Evolutionary conservation across 1,139 yeast genomes (phyloP), one percentile per base, ranked within the genome.

Genomic region (Geotrichum histeridarum): DNA sequence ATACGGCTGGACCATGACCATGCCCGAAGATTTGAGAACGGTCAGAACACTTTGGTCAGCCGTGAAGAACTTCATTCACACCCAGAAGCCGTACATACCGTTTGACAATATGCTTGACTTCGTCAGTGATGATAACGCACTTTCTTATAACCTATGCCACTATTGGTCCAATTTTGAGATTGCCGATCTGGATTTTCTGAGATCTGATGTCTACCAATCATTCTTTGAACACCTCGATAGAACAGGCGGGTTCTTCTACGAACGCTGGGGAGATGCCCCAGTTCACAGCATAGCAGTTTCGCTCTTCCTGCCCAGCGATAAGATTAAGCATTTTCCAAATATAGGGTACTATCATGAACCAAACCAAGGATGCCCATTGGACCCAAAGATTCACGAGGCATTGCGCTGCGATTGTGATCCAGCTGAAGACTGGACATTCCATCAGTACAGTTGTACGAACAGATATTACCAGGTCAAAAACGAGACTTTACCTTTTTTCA

Each of bases 251-350:
- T 86, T 85, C 63, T 86, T 84, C 65, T 86, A 85, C 62, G 93
- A 86, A 67, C 70, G 93, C 54, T 86, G 93, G 93, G 94, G 93
- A 1, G 94, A 86, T 68, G 93, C 93, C 0, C 93, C 93, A 0
- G 87, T 86, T 1, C 91, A 84, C 66, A 84, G 94, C 12, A 81
- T 87, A 64, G 95, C 93, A 11, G 95, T 84, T 14, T 75, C 89
- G 3, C 72, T 87, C 58, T 82, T 87, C 70, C 71, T 87, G 67
- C 82, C 83, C 55, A 78, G 77, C 67, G 81, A 79, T 41, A 78
- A 81, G 64, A 70, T 86, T 46, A 94, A 87, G 66, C 86, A 83
- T 74, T 87, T 87, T 66, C 88, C 83, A 55, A 93, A 88, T 64
- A 77, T 87, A 53, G 95, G 95, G 57, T 87, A 86, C 70, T 81